Base-by-base conservation (phyloP, 805 yeast genomes). In the Clavispora vitiphila region DNA sequence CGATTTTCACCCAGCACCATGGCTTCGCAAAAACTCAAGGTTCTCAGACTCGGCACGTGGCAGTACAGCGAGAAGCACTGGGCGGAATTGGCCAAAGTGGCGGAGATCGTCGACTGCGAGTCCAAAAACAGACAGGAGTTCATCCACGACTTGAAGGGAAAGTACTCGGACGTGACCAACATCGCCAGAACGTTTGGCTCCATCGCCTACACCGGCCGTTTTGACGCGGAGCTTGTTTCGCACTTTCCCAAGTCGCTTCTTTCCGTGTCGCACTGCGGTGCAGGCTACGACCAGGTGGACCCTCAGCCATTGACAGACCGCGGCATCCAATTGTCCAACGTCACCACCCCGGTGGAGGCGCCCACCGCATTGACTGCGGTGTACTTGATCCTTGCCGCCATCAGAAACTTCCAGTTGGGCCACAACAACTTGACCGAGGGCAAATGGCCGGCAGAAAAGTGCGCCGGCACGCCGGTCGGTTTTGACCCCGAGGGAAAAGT, bases 261-360 rank as follows among this genome's bases (percentile, higher is more conserved):
- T 43, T 65, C 76, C 11, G 64, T 83, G 11, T 67, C 78, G 46
- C 87, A 82, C 58, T 65, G 72, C 45, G 90, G 90, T 43, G 91
- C 91, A 0, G 90, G 86, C 4, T 83, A 83, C 60, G 91, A 83
- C 56, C 88, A 83, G 60, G 67, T 83, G 34, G 86, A 82, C 48
- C 72, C 77, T 3, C 66, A 64, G 19, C 74, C 78, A 15, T 73
- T 81, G 46, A 65, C 72, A 3, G 67, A 65, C 18, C 65, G 71
- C 30, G 70, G 72, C 21, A 77, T 83, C 47, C 87, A 81, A 58
- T 71, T 83, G n/a, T 72, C 86, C 37, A 80, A 83, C 58, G 77
- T 79, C 18, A 86, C 90, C 8, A 67, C 65, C 5, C 71, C 83
- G 8, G 90, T 83, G 11, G 83, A 80, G 54, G 74, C 72, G 16